These are phyloP conservation scores for Pleurotus tuber-regium DNA, from an alignment of 768 basidiomycete species.

Conservation along the genomic window DNA sequence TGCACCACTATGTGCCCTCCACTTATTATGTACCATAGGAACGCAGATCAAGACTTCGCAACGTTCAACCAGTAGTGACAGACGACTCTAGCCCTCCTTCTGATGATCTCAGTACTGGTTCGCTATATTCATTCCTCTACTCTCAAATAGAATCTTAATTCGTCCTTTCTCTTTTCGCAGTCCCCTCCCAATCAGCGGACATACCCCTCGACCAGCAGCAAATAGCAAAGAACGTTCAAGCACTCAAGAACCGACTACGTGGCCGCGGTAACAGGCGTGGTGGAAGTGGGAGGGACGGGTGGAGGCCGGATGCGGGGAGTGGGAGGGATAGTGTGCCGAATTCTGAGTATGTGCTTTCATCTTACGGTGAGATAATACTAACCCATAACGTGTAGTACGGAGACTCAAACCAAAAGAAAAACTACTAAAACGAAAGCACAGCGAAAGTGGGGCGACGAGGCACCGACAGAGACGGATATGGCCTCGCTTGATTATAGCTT, in stretches of 20 bases:
- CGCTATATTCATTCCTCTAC: too few species aligned
- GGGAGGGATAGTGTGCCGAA: constrained; percentile 60
- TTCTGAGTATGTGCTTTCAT: constrained; percentile 61
- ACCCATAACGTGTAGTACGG: constrained; percentile 58
- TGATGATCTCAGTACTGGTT: constrained; percentile 63
- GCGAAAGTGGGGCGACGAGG: constrained; percentile 91
- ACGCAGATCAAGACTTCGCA: constrained; percentile 62
- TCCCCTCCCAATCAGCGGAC: constrained; percentile 47
- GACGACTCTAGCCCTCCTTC: constrained; percentile 49
- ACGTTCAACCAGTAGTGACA: constrained; percentile 28
- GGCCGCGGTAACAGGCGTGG: constrained; percentile 66
- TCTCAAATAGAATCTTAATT: too few species aligned
- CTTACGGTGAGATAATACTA: too few species aligned
- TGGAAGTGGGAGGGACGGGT: constrained; percentile 43
- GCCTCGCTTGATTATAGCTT: constrained; percentile 86
- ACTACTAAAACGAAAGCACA: constrained; percentile 62
- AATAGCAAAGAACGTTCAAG: constrained; percentile 90
- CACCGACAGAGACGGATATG: constrained; percentile 85
- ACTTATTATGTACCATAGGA: constrained; percentile 43
- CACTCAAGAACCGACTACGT: constrained; percentile 81
- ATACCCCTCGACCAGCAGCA: constrained; percentile 76
- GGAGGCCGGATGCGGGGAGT: constrained; percentile 45
- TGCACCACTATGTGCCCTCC: neutral
- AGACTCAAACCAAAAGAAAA: constrained; percentile 59
- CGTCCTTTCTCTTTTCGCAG: constrained; percentile 27